Evolutionary conservation across 2,329 filamentous ascomycete genomes (phyloP).

Genomic region (Beauveria bassiana): DNA sequence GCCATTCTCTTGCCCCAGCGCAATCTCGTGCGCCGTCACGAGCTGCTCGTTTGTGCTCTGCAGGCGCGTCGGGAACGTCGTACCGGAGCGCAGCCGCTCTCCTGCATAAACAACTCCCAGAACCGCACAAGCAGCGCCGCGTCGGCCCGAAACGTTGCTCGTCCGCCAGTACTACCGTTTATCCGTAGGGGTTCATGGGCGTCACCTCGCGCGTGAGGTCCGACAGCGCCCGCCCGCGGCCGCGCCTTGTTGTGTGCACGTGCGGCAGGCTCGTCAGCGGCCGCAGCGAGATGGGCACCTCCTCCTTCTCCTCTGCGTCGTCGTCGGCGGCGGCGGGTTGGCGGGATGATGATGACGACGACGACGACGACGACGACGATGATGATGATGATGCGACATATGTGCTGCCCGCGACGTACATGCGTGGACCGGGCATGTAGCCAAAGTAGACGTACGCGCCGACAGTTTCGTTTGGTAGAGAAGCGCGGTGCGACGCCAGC

Average conservation of each 20-base stretch:
- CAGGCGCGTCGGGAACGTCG: neutral
- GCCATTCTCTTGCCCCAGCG: neutral
- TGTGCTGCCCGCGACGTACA: neutral
- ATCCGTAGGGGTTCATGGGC: neutral
- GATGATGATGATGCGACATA: too few relatives aligned
- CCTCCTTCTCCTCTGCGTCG: too few relatives aligned
- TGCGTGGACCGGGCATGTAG: neutral
- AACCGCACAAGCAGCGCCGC: neutral
- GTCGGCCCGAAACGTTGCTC: neutral
- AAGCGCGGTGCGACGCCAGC: neutral
- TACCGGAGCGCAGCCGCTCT: neutral
- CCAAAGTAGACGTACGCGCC: neutral
- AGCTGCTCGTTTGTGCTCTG: neutral
- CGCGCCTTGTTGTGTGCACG: neutral
- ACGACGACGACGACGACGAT: too few relatives aligned
- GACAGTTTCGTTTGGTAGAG: neutral
- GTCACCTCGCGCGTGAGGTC: neutral
- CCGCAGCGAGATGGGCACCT: neutral
- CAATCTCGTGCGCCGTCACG: neutral
- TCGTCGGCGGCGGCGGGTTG: neutral
- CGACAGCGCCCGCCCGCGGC: neutral
- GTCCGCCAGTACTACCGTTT: conserved; percentile 1
- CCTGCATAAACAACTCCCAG: neutral
- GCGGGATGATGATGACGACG: neutral
- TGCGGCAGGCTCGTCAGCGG: neutral